These are phyloP conservation scores for Syncephalastrum contaminatum DNA, from an alignment of 371 early-diverging fungal genomes.

Conservation along the genomic window DNA sequence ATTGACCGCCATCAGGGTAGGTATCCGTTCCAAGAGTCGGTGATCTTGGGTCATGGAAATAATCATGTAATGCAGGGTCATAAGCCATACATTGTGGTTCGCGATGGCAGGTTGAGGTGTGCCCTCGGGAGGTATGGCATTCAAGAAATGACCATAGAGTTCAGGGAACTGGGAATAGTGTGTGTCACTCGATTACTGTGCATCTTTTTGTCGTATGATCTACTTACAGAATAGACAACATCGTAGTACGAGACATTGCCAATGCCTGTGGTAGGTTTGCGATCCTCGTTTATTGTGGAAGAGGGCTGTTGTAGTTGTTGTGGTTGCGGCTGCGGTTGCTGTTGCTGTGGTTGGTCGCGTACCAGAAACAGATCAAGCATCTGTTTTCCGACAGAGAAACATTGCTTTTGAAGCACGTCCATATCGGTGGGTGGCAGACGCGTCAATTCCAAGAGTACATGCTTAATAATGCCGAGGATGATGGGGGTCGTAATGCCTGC, in stretches of 20 bases:
- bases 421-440: conserved; percentile 27
- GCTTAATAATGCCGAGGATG: conserved; percentile 40
- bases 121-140: conserved; percentile 18
- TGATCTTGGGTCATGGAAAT: conserved; percentile 38
- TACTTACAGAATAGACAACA: conserved; percentile 43
- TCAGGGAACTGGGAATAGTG: conserved; percentile 36
- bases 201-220: not conserved
- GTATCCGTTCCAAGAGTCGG: conserved; percentile 39
- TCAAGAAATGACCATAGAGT: conserved; percentile 47
- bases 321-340: not conserved
- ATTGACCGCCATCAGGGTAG: conserved; percentile 44
- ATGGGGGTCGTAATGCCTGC: conserved; percentile 40
- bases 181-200: too few species aligned
- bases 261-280: conserved; percentile 6
- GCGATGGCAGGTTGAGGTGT: conserved; percentile 33
- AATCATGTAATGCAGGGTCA: conserved; percentile 41
- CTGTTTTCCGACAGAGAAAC: conserved; percentile 39
- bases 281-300: not conserved
- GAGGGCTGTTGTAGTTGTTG: not conserved
- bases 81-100: conserved; percentile 42
- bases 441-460: conserved; percentile 40
- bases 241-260: conserved; percentile 42
- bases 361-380: conserved; percentile 41
- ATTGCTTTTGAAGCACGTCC: conserved; percentile 24
- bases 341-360: conserved; percentile 12